Evolutionary conservation across 129 eudicot species (phyloP).

Genomic region (Ambrosia trifida): DNA sequence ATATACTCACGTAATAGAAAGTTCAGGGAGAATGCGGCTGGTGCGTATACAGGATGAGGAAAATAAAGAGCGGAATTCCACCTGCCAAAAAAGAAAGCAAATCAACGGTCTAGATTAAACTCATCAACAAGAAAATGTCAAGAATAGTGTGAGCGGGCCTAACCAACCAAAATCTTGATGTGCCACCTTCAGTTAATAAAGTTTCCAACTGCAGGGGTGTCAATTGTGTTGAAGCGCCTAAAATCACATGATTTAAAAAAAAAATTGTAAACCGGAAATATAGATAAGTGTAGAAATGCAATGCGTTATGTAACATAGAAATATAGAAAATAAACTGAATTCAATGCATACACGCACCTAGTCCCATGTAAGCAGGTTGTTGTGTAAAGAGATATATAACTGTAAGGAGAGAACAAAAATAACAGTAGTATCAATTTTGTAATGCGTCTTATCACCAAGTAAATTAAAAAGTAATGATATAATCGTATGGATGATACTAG

Average conservation of each 20-base stretch:
- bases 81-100: conserved; percentile 47
- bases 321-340: not conserved
- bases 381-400: conserved; percentile 69
- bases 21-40: conserved; percentile 80
- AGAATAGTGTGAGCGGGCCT: conserved; percentile 34
- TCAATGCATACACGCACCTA: conserved; percentile 62
- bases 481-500: not conserved
- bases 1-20: conserved; percentile 82
- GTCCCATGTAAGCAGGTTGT: conserved; percentile 74
- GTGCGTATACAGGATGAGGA: conserved; percentile 63
- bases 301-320: not conserved
- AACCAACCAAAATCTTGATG: conserved; percentile 95
- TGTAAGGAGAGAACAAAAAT: conserved; percentile 33
- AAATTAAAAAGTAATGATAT: not conserved
- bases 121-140: not conserved
- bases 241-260: conserved; percentile 19
- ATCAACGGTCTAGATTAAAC: conserved; percentile 10
- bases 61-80: conserved; percentile 71
- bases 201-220: conserved; percentile 92
- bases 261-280: not conserved
- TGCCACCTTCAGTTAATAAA: conserved; percentile 73
- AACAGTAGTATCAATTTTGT: conserved; percentile 13
- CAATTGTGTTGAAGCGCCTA: conserved; percentile 65
- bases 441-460: not conserved
- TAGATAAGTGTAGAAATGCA: conserved; percentile 10